phyloP scores from a whole-genome alignment of 2,329 filamentous ascomycete genomes.

The Trichophaea hybrida region DNA sequence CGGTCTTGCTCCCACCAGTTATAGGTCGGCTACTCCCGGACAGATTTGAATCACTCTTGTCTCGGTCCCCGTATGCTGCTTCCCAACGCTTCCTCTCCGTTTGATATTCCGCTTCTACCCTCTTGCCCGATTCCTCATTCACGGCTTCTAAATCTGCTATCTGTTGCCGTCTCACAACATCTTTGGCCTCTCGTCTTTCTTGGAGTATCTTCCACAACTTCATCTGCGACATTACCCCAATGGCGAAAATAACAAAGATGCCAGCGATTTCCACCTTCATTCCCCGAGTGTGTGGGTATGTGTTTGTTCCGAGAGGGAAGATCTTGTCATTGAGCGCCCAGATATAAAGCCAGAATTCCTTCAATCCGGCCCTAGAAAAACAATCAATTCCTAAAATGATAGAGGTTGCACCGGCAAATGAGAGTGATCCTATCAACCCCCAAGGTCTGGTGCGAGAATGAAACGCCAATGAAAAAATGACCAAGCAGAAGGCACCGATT shows the following conservation, averaged over 20 bases:
- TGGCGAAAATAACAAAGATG: conserved; percentile 56
- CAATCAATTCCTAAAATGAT: conserved; percentile 78
- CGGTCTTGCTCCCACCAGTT: conserved; percentile 16
- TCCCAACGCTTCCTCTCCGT: conserved; percentile 52
- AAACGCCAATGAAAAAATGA: conserved; percentile 60
- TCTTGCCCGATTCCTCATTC: conserved; percentile 56
- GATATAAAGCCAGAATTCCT: conserved; percentile 91
- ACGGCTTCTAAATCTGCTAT: conserved; percentile 44
- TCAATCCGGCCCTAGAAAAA: conserved; percentile 75
- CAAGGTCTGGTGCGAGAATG: conserved; percentile 64
- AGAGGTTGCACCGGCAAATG: conserved; percentile 68
- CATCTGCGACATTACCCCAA: conserved; percentile 71
- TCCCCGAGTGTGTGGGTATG: conserved; percentile 73
- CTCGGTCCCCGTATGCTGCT: conserved; percentile 49
- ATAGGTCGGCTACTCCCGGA: conserved; percentile 9
- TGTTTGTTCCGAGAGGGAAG: conserved; percentile 61
- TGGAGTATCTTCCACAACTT: conserved; percentile 70
- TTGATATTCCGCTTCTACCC: conserved; percentile 36
- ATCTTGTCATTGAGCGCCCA: conserved; percentile 67
- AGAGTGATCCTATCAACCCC: conserved; percentile 58
- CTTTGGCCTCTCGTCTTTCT: conserved; percentile 43
- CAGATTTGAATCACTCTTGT: conserved; percentile 6
- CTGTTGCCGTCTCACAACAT: conserved; percentile 37
- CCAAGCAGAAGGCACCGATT: conserved; percentile 56
- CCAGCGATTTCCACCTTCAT: conserved; percentile 74